These are phyloP conservation scores for Candida buenavistaensis DNA, from an alignment of 1,139 yeast genomes.

Conservation along the genomic window DNA sequence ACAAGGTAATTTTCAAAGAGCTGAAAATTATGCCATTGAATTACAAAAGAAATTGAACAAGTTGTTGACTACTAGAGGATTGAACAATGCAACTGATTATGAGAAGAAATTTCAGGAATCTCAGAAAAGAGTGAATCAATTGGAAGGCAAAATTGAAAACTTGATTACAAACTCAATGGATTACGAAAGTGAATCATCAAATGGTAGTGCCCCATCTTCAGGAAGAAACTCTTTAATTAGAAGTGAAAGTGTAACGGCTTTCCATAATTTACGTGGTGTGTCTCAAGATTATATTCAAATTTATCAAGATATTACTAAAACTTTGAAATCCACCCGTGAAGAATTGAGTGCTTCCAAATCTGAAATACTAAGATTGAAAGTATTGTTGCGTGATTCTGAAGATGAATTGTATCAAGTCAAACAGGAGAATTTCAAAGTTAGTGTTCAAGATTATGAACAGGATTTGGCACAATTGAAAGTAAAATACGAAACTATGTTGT, in stretches of 20 bases:
- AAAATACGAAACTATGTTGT: conserved; percentile 51
- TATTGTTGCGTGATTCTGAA: conserved; percentile 47
- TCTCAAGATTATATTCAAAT: conserved; percentile 51
- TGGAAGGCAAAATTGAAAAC: conserved; percentile 33
- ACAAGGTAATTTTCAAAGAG: conserved; percentile 42
- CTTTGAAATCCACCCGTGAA: conserved; percentile 49
- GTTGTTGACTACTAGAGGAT: conserved; percentile 42
- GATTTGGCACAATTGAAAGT: conserved; percentile 46
- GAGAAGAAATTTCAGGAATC: conserved; percentile 41
- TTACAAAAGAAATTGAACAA: conserved; percentile 48
- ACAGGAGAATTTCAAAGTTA: conserved; percentile 32
- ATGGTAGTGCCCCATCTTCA: conserved; percentile 12
- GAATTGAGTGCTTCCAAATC: conserved; percentile 51
- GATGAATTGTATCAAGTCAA: conserved; percentile 46
- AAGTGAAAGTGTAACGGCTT: conserved; percentile 39
- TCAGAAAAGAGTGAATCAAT: conserved; percentile 33
- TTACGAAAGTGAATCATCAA: conserved; percentile 6
- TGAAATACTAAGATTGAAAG: conserved; percentile 53
- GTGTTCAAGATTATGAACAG: conserved; percentile 42
- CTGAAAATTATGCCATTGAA: conserved; percentile 48
- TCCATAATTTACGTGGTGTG: conserved; percentile 12
- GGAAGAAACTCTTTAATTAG: conserved; percentile 19
- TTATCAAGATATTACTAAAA: conserved; percentile 56
- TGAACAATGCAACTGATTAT: conserved; percentile 31
- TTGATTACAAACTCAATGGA: conserved; percentile 15